Conservation (phyloP, 192 early-diverging fungal species). For the Coemansia sp. region DNA sequence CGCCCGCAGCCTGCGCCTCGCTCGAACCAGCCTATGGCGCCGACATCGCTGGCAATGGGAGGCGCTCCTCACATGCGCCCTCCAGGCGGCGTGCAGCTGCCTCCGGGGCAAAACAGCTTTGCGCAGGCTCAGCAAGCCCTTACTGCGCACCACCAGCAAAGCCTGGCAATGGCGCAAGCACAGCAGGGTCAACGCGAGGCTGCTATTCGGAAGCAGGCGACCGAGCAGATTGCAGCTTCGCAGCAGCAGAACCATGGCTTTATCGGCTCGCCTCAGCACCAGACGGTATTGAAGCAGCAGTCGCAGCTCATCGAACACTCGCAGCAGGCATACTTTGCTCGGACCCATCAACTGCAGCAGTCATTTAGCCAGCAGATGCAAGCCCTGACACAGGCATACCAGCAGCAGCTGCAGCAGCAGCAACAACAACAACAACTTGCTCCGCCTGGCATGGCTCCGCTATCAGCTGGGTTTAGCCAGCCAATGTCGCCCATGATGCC, state of each 20-base stretch:
- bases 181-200: constrained; percentile 37
- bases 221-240: constrained; percentile 19
- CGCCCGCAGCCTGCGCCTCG: constrained; percentile 11
- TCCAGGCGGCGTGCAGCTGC: constrained; percentile 1
- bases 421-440: constrained; percentile 1
- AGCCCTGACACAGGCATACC: constrained; percentile 24
- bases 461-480: constrained; percentile 4
- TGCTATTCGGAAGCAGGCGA: constrained; percentile 32
- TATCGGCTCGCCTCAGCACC: constrained; percentile 35
- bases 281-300: constrained; percentile 45
- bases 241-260: constrained; percentile 49
- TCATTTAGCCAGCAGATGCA: constrained; percentile 38
- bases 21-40: constrained; percentile 6
- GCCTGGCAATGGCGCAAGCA: constrained; percentile 31
- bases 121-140: constrained; percentile 30
- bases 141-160: constrained; percentile 34
- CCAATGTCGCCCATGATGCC: constrained; percentile 17
- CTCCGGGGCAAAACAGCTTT: constrained; percentile 1
- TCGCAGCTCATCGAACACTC: constrained; percentile 41
- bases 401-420: constrained; percentile 37
- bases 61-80: constrained; percentile 2
- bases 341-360: constrained; percentile 35
- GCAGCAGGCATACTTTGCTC: constrained; percentile 34
- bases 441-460: background rate
- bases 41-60: constrained; percentile 10